Evolutionary conservation across 176 grass and related monocot species (phyloP), one percentile per base, ranked within the genome.

Genomic region (Typha latifolia): DNA sequence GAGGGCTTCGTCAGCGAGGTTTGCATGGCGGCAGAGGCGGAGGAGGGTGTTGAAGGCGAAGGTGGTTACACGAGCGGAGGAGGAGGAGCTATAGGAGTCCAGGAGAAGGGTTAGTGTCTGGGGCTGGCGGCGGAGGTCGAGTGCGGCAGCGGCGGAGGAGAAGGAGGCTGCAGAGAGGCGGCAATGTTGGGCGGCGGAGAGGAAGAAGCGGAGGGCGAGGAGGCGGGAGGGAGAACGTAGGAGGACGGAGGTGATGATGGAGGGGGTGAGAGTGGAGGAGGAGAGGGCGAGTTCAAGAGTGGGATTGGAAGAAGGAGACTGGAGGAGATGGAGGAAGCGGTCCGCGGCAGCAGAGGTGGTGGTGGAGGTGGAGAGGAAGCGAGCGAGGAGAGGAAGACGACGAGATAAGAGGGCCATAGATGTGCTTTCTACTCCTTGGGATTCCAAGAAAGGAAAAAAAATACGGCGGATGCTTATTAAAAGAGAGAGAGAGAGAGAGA

Each of bases 231-330:
- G 11, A 67, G 63, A 74, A 26, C 67, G 57, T 57, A 62, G 63
- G 77, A 88, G 80, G 80, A 87, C 70, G 64, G 66, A 51, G 66
- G 83, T 66, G 19, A 83, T 66, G 64, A 78, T 66, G 19, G 78
- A 77, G 22, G 65, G 69, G 69, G 75, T 78, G 67, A 75, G 73
- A 8, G 79, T 84, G 68, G 76, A 61, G 10, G 71, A 81, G 78
- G 79, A 83, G 52, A 81, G 83, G n/a, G 43, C 63, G 66, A 77
- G 80, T 21, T 71, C 81, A 7, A 66, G 79, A 4, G 77, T 73
- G 12, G 49, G 74, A 10, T 69, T 75, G 27, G 66, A 71, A 70
- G 66, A 71, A 70, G 68, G 59, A 81, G 79, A 24, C 69, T 70
- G 49, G 76, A 85, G 70, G 29, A 70, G 62, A 20, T 19, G 43